Percentiles rank a stretch among this genome's conserved stretches.
Conservation (phyloP, 805 yeast genomes). For the Saturnispora besseyi region DNA sequence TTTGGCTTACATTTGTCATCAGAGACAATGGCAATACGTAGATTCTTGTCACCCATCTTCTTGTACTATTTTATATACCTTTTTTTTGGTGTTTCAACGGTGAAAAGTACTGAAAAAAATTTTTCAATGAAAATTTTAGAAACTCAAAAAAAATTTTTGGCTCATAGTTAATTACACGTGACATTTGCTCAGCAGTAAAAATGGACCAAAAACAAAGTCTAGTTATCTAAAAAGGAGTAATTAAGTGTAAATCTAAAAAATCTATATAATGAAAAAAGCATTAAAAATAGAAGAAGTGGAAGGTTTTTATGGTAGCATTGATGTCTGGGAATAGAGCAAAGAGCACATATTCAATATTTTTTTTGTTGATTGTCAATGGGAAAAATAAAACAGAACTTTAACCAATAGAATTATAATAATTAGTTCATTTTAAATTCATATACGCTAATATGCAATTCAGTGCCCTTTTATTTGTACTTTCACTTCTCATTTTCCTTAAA, state of each 20-base stretch:
- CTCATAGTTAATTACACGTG: not conserved
- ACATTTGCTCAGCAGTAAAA: not conserved
- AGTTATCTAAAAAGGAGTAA: not conserved
- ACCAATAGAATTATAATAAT: too few relatives aligned
- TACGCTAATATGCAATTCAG: too few relatives aligned
- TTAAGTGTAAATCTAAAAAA: not conserved
- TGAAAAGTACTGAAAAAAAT: not conserved
- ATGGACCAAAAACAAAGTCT: too few relatives aligned
- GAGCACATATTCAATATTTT: not conserved
- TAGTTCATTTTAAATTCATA: not conserved
- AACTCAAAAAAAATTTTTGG: not conserved
- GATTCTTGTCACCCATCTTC: constrained; percentile 31
- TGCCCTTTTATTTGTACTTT: too few relatives aligned
- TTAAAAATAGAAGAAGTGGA: not conserved
- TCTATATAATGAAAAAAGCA: not conserved
- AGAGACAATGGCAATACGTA: constrained; percentile 94
- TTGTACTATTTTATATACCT: not conserved
- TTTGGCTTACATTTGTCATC: constrained; percentile 96
- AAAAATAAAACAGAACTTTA: not conserved
- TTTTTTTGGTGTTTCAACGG: not conserved
- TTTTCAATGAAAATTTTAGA: not conserved
- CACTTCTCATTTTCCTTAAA: not conserved
- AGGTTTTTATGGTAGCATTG: not conserved
- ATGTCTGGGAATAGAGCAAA: not conserved
- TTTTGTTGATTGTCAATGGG: not conserved